These are phyloP conservation scores for Pelargonium nanum DNA, from an alignment of 345 rosid genomes.

Conservation along the genomic window DNA sequence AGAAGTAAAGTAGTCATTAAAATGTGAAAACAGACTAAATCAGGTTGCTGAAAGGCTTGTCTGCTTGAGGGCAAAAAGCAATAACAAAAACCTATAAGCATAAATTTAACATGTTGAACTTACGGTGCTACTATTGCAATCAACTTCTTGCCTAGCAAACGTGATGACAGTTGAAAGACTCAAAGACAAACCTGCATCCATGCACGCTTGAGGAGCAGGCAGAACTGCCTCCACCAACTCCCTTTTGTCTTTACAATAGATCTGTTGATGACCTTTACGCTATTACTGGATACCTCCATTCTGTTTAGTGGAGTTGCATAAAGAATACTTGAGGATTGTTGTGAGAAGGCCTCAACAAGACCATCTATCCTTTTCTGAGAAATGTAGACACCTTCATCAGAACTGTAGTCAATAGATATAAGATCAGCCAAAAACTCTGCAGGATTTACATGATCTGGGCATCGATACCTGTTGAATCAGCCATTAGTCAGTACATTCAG, in stretches of 20 bases:
- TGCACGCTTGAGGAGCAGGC: slow-evolving; percentile 80
- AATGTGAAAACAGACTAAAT: not conserved
- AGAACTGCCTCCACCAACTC: slow-evolving; percentile 81
- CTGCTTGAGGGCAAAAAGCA: not conserved
- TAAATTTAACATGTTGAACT: too few species aligned
- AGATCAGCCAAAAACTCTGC: slow-evolving; percentile 99
- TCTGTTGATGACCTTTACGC: slow-evolving; percentile 29
- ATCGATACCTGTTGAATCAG: slow-evolving; percentile 52
- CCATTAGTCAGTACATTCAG: too few species aligned
- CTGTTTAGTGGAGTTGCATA: slow-evolving; percentile 56
- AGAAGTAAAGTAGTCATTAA: too few species aligned
- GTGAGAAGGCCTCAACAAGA: slow-evolving; percentile 72
- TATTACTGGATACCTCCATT: slow-evolving; percentile 21
- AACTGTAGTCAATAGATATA: slow-evolving; percentile 82
- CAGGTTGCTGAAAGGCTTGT: not conserved
- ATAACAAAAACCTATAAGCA: not conserved
- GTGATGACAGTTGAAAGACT: slow-evolving; percentile 10
- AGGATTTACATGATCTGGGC: slow-evolving; percentile 88
- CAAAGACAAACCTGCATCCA: slow-evolving; percentile 99
- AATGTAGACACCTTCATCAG: slow-evolving; percentile 59
- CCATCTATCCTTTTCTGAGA: slow-evolving; percentile 83
- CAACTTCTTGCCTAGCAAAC: not conserved
- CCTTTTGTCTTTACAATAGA: slow-evolving; percentile 37
- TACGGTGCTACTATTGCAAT: not conserved
- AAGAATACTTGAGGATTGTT: slow-evolving; percentile 41